Conservation (phyloP, 202 grass and related monocot species). For the Panicum hallii region DNA sequence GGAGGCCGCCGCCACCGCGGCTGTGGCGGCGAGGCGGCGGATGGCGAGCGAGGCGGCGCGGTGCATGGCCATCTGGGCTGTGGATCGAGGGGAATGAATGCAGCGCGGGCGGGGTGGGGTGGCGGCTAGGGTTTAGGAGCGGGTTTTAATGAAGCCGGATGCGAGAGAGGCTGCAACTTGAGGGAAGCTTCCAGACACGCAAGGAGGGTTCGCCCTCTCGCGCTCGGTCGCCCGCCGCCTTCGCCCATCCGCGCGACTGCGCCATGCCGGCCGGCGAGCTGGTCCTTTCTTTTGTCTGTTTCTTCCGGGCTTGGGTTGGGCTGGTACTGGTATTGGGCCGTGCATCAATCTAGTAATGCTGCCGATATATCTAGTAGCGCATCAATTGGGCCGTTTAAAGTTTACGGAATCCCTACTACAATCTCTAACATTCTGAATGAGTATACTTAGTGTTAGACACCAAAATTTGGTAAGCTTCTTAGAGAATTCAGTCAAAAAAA, state of each 20-base stretch:
- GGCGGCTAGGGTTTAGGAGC: slow-evolving; percentile 52
- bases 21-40: slow-evolving; percentile 28
- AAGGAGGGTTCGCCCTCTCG: neutral
- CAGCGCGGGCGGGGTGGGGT: neutral
- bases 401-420: too few relatives aligned
- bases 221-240: neutral
- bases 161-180: slow-evolving; percentile 7
- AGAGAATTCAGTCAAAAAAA: too few relatives aligned
- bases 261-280: neutral
- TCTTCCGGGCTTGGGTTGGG: neutral
- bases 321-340: neutral
- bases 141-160: neutral
- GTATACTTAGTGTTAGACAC: too few relatives aligned
- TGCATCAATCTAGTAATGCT: too few relatives aligned
- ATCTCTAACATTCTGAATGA: too few relatives aligned
- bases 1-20: neutral
- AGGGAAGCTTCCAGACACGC: slow-evolving; percentile 26
- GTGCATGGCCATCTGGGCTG: neutral
- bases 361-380: too few relatives aligned
- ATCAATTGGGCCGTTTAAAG: too few relatives aligned
- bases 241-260: neutral
- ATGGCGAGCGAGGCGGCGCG: slow-evolving; percentile 30
- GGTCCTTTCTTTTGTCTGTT: neutral
- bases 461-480: too few relatives aligned
- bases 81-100: neutral